Evolutionary conservation across 2,329 filamentous ascomycete genomes (phyloP).

Genomic region (Ceratocystis eucalypticola): DNA sequence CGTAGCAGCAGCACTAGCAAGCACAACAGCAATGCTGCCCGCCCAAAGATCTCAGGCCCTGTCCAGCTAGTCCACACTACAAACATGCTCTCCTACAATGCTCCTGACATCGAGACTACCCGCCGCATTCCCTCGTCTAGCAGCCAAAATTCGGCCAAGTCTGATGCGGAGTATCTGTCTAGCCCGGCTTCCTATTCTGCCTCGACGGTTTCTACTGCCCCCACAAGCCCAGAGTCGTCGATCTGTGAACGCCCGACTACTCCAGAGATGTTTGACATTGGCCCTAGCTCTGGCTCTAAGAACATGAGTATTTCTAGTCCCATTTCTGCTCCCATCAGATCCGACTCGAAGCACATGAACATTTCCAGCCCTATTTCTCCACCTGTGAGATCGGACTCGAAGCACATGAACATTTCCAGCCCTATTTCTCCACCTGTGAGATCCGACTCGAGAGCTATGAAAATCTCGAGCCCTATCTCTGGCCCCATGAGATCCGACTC

Average conservation of each 20-base stretch:
- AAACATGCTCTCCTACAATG: conserved; percentile 91
- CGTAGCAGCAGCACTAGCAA: conserved; percentile 42
- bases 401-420: not conserved
- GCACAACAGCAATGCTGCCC: conserved; percentile 26
- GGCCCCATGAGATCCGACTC: not conserved
- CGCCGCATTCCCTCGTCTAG: conserved; percentile 37
- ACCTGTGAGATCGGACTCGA: not conserved
- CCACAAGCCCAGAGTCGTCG: conserved; percentile 55
- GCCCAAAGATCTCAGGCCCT: conserved; percentile 72
- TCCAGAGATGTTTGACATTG: conserved; percentile 46
- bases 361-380: not conserved
- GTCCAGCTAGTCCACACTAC: conserved; percentile 84
- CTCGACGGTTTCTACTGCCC: conserved; percentile 34
- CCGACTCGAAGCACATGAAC: too few relatives aligned
- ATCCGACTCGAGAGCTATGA: not conserved
- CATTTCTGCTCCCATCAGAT: not conserved
- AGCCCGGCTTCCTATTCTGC: conserved; percentile 31
- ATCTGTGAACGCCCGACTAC: conserved; percentile 41
- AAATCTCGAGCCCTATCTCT: not conserved
- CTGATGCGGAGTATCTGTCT: conserved; percentile 57
- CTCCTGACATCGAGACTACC: conserved; percentile 54
- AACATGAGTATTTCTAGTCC: not conserved
- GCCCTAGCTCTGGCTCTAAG: conserved; percentile 26
- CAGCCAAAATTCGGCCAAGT: conserved; percentile 40
- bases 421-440: not conserved